Percentiles rank a stretch among this genome's conserved stretches.
Evolutionary conservation across 176 grass and related monocot species (phyloP).

Genomic region (Musa itinerans): DNA sequence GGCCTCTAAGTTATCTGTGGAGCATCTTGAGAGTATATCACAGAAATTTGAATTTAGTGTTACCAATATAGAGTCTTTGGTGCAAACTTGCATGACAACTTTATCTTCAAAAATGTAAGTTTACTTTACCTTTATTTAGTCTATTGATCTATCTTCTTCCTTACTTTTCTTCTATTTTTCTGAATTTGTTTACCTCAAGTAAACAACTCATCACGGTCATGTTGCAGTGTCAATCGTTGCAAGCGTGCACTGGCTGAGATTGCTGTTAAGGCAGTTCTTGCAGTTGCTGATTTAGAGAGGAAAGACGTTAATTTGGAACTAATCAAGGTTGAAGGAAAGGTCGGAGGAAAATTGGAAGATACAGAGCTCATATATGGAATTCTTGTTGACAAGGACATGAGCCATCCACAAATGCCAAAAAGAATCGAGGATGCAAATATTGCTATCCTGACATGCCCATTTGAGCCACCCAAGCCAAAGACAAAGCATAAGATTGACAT

Average conservation of each 20-base stretch:
- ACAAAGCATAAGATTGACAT: slow-evolving; percentile 99
- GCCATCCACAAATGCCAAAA: slow-evolving; percentile 98
- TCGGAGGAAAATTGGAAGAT: slow-evolving; percentile 91
- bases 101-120: slow-evolving; percentile 89
- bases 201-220: slow-evolving; percentile 1
- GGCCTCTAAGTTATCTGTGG: slow-evolving; percentile 72
- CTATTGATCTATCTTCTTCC: too few relatives aligned
- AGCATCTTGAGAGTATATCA: slow-evolving; percentile 63
- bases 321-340: slow-evolving; percentile 97
- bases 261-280: slow-evolving; percentile 90
- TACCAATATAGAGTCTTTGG: slow-evolving; percentile 55
- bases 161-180: background rate
- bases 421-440: slow-evolving; percentile 90
- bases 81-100: slow-evolving; percentile 80
- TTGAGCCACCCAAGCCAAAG: slow-evolving; percentile 97
- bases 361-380: slow-evolving; percentile 90
- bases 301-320: slow-evolving; percentile 96
- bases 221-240: slow-evolving; percentile 71
- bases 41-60: slow-evolving; percentile 54
- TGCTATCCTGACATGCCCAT: slow-evolving; percentile 90
- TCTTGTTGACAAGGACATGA: slow-evolving; percentile 97
- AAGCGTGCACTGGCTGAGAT: slow-evolving; percentile 66
- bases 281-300: slow-evolving; percentile 89
- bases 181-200: slow-evolving; percentile 1
- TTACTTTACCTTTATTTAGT: background rate